Conservation (phyloP, 2,329 filamentous ascomycete species). For the Aureobasidium vineae region DNA sequence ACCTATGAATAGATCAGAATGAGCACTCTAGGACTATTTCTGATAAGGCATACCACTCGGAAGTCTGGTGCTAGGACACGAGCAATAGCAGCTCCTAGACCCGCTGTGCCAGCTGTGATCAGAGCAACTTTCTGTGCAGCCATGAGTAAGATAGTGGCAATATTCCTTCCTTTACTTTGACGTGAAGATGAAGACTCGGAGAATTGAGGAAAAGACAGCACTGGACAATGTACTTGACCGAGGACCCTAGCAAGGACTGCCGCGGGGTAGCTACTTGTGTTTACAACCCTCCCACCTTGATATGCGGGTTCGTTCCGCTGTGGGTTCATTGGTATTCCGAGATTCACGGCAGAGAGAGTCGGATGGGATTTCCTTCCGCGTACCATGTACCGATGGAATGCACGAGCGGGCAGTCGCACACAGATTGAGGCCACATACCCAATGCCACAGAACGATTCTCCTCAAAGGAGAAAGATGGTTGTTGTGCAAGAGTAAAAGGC, state of each 20-base stretch:
- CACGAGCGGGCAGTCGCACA: not conserved
- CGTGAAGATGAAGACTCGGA: not conserved
- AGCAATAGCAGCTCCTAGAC: constrained; percentile 50
- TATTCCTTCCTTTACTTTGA: not conserved
- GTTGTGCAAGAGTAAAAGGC: not conserved
- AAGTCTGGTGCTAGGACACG: constrained; percentile 49
- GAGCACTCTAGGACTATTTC: too few species aligned
- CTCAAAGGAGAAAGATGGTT: not conserved
- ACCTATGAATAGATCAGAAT: not conserved
- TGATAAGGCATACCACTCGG: constrained; percentile 41
- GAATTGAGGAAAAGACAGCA: not conserved
- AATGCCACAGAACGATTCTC: not conserved
- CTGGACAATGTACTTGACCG: constrained; percentile 4
- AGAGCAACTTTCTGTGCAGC: constrained; percentile 30
- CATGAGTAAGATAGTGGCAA: not conserved
- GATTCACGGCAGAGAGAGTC: not conserved
- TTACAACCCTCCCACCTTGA: constrained; percentile 14
- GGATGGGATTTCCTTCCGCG: not conserved
- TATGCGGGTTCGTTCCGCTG: constrained; percentile 5
- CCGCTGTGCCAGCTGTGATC: constrained; percentile 51
- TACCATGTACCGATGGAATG: not conserved
- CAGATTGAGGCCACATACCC: not conserved
- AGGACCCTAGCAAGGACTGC: constrained; percentile 1
- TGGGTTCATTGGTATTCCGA: not conserved
- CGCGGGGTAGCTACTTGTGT: constrained; percentile 23